Evolutionary conservation across 257 asterid species (phyloP), one percentile per base, ranked within the genome.

Genomic region (Plantago major): DNA sequence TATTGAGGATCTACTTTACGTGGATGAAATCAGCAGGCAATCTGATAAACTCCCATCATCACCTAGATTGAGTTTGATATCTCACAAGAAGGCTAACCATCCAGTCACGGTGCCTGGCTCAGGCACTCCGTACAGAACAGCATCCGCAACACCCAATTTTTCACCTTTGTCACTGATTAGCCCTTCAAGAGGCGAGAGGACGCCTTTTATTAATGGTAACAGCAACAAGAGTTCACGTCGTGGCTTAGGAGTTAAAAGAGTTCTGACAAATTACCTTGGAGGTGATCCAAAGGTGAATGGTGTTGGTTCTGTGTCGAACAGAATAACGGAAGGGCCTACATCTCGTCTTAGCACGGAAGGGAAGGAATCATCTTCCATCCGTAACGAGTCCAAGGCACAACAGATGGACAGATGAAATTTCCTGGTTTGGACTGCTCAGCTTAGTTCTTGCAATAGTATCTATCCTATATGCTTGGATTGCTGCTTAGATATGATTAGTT

Each of bases 1-100:
- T 0, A 83, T 92, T 0, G 96, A 89, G 61, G 97, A 89, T 73
- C 81, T 89, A 52, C 84, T 89, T 38, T 85, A 89, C 6, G 96
- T 93, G 71, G 95, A 93, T 26, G 86, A 85, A 64, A 69, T 87
- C 60, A 87, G 78, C 37, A 82, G 73, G 74, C 85, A 78, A 42
- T 75, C 95, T 0, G 87, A 81, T 54, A 77, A 75, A 74, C 73
- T 74, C 46, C 65, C 82, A 38, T 68, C 88, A 16, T 66, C 68
- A 43, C 69, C 81, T 11, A 62, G 63, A 49, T 65, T 72, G 38
- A 73, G 72, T 58, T 67, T 75, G 19, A 67, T 75, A 40, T 60
- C 80, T 62, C 84, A 81, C 70, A 79, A 70, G 55, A 89, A 87
- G 73, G 77, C 74, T 46, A 72, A 80, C 7, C 60, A 71, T 49